Percentiles rank a stretch among this genome's conserved stretches.
These are phyloP conservation scores for Trametes pubescens DNA, from an alignment of 1,284 basidiomycete genomes.

Conservation along the genomic window DNA sequence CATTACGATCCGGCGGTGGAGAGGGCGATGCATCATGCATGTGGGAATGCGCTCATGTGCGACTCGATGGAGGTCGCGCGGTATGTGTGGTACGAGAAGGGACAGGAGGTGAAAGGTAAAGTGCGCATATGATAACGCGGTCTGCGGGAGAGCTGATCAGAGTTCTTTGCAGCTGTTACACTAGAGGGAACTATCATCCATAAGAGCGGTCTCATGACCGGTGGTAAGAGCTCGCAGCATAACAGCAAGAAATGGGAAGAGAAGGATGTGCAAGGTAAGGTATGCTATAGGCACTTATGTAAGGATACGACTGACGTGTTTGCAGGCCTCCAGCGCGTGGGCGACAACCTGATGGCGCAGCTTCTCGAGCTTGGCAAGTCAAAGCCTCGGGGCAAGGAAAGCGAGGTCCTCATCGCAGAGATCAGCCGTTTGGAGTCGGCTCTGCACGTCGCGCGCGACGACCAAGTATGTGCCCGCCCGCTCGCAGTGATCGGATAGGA, in stretches of 20 bases:
- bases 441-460: constrained; percentile 79
- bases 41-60: constrained; percentile 94
- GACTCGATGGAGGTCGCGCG: constrained; percentile 94
- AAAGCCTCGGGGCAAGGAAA: constrained; percentile 83
- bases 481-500: not conserved
- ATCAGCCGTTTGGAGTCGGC: constrained; percentile 84
- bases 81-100: constrained; percentile 92
- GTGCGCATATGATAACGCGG: not conserved
- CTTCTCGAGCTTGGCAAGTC: constrained; percentile 84
- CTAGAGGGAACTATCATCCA: constrained; percentile 98
- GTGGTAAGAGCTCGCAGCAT: constrained; percentile 83
- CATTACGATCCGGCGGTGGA: constrained; percentile 89
- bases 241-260: constrained; percentile 91
- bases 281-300: too few relatives aligned
- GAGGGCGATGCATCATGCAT: constrained; percentile 95
- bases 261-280: constrained; percentile 84
- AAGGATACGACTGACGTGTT: not conserved
- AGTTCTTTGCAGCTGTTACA: constrained; percentile 80
- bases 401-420: constrained; percentile 81
- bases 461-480: constrained; percentile 64
- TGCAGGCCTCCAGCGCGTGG: constrained; percentile 74
- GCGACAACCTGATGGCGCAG: constrained; percentile 82
- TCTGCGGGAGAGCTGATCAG: not conserved
- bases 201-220: constrained; percentile 97
- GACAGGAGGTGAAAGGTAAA: constrained; percentile 94